Conservation (phyloP, 2,329 filamentous ascomycete species). For the Corinectria fuckeliana region DNA sequence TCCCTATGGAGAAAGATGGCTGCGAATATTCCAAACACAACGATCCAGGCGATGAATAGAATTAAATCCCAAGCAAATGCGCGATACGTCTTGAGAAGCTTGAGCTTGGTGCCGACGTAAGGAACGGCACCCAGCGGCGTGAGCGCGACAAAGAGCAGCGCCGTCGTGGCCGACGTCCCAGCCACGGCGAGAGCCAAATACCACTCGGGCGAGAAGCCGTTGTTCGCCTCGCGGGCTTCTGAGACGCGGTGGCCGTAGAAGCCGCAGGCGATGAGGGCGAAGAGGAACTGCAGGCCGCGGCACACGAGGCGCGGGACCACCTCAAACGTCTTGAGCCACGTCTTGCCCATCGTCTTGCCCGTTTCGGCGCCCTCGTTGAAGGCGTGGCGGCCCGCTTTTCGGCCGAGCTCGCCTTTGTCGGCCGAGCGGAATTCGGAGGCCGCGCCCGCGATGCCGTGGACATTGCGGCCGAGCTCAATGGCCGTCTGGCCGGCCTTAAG, state of each 20-base stretch:
- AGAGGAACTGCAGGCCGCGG: conserved; percentile 72
- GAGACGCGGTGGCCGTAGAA: conserved; percentile 68
- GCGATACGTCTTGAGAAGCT: conserved; percentile 49
- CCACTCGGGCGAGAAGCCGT: conserved; percentile 63
- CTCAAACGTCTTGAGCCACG: conserved; percentile 55
- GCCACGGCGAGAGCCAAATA: conserved; percentile 67
- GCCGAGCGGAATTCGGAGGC: conserved; percentile 41
- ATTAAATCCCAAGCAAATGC: conserved; percentile 53
- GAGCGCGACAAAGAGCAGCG: conserved; percentile 49
- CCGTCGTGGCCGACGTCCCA: conserved; percentile 59
- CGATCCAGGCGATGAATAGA: conserved; percentile 63
- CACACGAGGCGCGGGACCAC: conserved; percentile 57
- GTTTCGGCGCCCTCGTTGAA: conserved; percentile 44
- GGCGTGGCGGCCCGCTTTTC: conserved; percentile 41
- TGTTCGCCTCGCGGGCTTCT: conserved; percentile 45
- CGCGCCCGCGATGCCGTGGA: conserved; percentile 35
- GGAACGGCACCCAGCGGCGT: conserved; percentile 47
- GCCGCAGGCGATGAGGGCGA: conserved; percentile 71
- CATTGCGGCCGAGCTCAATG: conserved; percentile 42
- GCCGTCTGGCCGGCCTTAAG: conserved; percentile 44
- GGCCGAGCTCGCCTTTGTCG: conserved; percentile 44
- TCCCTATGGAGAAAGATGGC: conserved; percentile 70
- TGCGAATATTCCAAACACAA: conserved; percentile 75
- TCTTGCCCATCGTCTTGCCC: conserved; percentile 52
- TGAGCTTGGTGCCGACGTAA: conserved; percentile 41